Evolutionary conservation across 805 yeast genomes (phyloP).

Genomic region (Starmerella bombicola): DNA sequence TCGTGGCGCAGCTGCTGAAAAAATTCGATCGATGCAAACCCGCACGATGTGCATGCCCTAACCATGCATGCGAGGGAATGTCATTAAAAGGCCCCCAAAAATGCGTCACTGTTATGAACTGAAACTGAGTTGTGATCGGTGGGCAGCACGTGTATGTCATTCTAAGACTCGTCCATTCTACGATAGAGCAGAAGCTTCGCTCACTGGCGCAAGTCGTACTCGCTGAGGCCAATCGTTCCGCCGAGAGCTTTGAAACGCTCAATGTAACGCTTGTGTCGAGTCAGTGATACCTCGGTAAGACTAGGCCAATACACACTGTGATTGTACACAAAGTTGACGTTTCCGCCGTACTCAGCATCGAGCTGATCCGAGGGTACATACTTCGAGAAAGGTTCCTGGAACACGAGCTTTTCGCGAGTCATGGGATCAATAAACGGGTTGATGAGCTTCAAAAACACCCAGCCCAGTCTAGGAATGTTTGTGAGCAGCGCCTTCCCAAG

Average conservation of each 20-base stretch:
- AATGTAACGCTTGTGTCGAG: conserved; percentile 50
- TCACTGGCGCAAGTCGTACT: conserved; percentile 50
- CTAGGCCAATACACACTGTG: conserved; percentile 73
- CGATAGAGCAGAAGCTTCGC: background rate
- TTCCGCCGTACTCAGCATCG: conserved; percentile 76
- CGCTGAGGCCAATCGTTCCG: conserved; percentile 63
- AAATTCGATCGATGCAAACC: too few relatives aligned
- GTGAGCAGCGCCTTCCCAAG: conserved; percentile 84
- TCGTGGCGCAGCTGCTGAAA: too few relatives aligned
- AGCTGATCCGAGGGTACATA: conserved; percentile 74
- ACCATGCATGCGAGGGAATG: too few relatives aligned
- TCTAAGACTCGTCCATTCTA: too few relatives aligned
- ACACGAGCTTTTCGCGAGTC: conserved; percentile 86
- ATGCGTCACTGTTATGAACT: too few relatives aligned
- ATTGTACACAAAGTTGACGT: conserved; percentile 67
- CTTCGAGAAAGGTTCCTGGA: conserved; percentile 73
- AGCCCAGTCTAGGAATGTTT: conserved; percentile 86
- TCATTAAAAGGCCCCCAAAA: too few relatives aligned
- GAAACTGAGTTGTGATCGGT: too few relatives aligned
- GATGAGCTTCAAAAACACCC: conserved; percentile 82
- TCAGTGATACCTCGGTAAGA: conserved; percentile 47
- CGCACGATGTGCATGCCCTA: too few relatives aligned
- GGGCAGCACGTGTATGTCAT: too few relatives aligned
- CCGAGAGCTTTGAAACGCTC: conserved; percentile 64
- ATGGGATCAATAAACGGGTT: conserved; percentile 94